Conservation (phyloP, 768 basidiomycete species). For the Lactarius vividus region DNA sequence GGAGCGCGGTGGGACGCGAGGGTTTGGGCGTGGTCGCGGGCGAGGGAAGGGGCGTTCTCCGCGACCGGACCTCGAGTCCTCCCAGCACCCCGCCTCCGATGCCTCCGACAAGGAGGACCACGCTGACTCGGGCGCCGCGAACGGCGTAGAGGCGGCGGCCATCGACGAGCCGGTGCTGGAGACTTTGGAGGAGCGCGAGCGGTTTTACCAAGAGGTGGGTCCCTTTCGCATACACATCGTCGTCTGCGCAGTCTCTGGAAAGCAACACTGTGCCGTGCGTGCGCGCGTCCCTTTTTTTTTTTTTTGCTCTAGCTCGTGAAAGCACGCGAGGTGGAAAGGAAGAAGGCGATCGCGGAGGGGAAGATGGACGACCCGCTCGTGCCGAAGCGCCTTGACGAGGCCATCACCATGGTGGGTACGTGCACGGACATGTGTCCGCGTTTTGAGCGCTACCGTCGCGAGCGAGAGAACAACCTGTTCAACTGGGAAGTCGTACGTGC, state of each 20-base stretch:
- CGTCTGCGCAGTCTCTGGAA: slow-evolving; percentile 8
- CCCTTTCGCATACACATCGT: neutral
- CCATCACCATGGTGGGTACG: slow-evolving; percentile 90
- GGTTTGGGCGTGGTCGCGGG: slow-evolving; percentile 44
- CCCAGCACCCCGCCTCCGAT: slow-evolving; percentile 26
- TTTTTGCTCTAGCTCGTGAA: slow-evolving; percentile 52
- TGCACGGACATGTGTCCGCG: slow-evolving; percentile 94
- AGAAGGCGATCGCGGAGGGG: slow-evolving; percentile 73
- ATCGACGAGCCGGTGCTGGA: slow-evolving; percentile 48
- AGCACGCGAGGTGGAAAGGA: slow-evolving; percentile 67
- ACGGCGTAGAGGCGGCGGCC: slow-evolving; percentile 35
- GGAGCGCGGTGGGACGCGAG: slow-evolving; percentile 53
- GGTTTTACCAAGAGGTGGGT: slow-evolving; percentile 69
- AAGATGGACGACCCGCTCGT: slow-evolving; percentile 86
- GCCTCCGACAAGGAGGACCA: slow-evolving; percentile 31
- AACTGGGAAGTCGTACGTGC: slow-evolving; percentile 78
- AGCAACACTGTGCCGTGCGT: neutral
- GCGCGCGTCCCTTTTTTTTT: slow-evolving; percentile 19
- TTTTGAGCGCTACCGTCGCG: slow-evolving; percentile 88
- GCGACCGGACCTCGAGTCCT: slow-evolving; percentile 28
- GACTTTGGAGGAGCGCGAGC: slow-evolving; percentile 61
- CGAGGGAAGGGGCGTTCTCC: slow-evolving; percentile 40
- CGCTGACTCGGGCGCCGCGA: slow-evolving; percentile 35
- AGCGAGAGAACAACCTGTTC: slow-evolving; percentile 84
- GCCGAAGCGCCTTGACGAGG: slow-evolving; percentile 79